phyloP scores from a whole-genome alignment of 2,329 filamentous ascomycete species.

The Paracamarosporium sp. region DNA sequence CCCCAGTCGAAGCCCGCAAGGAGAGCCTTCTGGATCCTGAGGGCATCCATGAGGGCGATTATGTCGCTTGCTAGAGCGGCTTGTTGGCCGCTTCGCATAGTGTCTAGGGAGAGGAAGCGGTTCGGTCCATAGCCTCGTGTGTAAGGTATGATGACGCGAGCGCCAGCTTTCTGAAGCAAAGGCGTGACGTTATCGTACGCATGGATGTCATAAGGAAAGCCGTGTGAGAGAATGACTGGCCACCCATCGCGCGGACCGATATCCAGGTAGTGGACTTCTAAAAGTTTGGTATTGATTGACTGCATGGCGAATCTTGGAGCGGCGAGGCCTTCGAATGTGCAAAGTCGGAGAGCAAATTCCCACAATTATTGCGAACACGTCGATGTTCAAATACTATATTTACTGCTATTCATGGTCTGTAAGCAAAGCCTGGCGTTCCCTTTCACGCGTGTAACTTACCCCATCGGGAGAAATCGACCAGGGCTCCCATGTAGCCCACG shows the following conservation, averaged over 20 bases:
- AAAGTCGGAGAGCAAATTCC: too few relatives aligned
- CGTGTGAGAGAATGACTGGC: constrained; percentile 1
- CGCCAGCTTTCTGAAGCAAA: neutral
- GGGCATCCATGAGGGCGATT: neutral
- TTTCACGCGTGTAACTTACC: neutral
- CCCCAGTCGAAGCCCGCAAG: constrained; percentile 2
- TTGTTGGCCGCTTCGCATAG: neutral
- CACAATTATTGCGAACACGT: too few relatives aligned
- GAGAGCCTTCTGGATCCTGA: neutral
- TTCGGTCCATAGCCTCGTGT: neutral
- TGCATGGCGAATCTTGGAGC: neutral
- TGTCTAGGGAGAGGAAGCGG: neutral
- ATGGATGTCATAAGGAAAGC: neutral
- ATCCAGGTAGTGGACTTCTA: neutral
- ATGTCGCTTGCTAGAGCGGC: constrained; percentile 1
- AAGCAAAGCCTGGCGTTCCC: neutral
- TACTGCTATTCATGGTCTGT: neutral
- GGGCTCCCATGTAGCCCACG: neutral
- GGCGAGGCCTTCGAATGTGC: too few relatives aligned
- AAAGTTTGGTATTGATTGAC: neutral
- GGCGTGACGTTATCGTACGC: neutral
- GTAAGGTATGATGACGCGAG: neutral
- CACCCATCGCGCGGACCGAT: neutral
- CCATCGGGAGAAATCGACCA: neutral
- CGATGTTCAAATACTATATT: too few relatives aligned